Conservation (phyloP, 257 asterid genomes). For the Plantago ovata region DNA sequence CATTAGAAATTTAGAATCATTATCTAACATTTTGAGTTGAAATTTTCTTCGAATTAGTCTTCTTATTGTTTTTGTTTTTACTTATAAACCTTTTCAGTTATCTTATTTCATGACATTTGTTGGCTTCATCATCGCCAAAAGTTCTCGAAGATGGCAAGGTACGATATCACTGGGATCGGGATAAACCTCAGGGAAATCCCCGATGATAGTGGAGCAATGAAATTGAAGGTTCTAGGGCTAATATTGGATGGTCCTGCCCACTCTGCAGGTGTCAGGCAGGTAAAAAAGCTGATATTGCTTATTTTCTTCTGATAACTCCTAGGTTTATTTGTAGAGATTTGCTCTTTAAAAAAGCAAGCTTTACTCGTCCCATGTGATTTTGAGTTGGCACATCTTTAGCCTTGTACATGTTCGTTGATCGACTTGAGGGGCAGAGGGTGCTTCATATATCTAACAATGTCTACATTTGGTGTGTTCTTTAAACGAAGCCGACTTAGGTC, state of each 20-base stretch:
- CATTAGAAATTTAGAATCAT: not conserved
- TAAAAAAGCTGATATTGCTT: slow-evolving; percentile 24
- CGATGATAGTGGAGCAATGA: slow-evolving; percentile 62
- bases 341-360: not conserved
- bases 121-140: slow-evolving; percentile 57
- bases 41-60: not conserved
- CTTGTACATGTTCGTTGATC: too few relatives aligned
- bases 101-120: slow-evolving; percentile 64
- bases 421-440: too few relatives aligned
- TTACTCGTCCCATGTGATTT: too few relatives aligned
- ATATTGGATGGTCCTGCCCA: slow-evolving; percentile 96
- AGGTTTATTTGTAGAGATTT: not conserved
- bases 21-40: not conserved
- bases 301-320: not conserved
- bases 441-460: not conserved
- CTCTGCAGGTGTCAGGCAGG: slow-evolving; percentile 91
- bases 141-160: slow-evolving; percentile 98
- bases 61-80: slow-evolving; percentile 29
- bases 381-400: too few relatives aligned
- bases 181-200: slow-evolving; percentile 89
- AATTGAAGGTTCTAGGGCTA: slow-evolving; percentile 86
- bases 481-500: not conserved
- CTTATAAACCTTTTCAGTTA: slow-evolving; percentile 57
- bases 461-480: not conserved
- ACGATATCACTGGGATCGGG: slow-evolving; percentile 95